These are phyloP conservation scores for Geotrichum fermentans DNA, from an alignment of 1,139 yeast species.

Conservation along the genomic window DNA sequence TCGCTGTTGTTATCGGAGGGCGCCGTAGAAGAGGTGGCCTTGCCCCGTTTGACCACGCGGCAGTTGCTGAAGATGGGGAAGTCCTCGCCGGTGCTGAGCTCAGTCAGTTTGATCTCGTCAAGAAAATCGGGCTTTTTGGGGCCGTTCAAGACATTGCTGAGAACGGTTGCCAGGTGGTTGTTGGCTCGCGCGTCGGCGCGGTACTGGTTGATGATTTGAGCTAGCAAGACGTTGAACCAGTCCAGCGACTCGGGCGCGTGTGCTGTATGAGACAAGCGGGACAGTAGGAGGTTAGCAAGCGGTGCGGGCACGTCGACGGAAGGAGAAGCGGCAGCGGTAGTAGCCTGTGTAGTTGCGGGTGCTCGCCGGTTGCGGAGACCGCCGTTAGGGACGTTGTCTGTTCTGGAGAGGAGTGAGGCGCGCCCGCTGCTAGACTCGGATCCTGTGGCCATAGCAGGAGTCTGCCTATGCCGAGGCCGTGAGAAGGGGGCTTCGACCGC, in stretches of 20 bases:
- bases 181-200: conserved; percentile 80
- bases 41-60: conserved; percentile 46
- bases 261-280: not conserved
- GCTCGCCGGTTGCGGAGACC: not conserved
- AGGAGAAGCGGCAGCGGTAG: conserved; percentile 22
- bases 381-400: not conserved
- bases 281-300: not conserved
- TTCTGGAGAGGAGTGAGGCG: not conserved
- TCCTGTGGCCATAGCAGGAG: no score
- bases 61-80: conserved; percentile 95
- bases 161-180: conserved; percentile 76
- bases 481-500: conserved; percentile 10
- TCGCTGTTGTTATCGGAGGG: conserved; percentile 27
- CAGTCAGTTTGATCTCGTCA: conserved; percentile 74
- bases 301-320: not conserved
- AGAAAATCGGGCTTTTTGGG: conserved; percentile 71
- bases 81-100: conserved; percentile 89
- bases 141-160: conserved; percentile 52
- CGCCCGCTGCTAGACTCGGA: no score
- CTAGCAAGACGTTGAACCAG: conserved; percentile 93
- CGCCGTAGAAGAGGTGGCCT: conserved; percentile 34
- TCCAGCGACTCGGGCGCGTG: conserved; percentile 89
- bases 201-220: conserved; percentile 82
- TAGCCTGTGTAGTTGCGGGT: not conserved
- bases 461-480: not conserved